Evolutionary conservation across 306 rosid species (phyloP), one percentile per base, ranked within the genome.

Genomic region (Vigna trinervia): DNA sequence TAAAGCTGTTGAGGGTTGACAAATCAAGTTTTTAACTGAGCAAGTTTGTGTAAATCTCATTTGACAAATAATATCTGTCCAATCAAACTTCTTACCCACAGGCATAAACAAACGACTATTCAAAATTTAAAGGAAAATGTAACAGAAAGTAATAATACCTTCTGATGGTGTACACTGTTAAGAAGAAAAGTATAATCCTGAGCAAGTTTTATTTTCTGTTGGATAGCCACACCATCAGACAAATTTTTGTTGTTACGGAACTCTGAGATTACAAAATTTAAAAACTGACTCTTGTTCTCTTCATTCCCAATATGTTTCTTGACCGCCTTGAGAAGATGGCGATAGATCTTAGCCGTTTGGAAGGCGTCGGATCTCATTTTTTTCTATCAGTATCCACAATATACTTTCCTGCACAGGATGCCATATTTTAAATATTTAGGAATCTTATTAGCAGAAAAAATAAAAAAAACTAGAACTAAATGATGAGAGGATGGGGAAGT

Each of bases 121-220:
- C 15, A 8, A 38, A 60, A 2, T 58, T 23, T 15, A n/a, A 32
- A 56, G 20, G 34, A 7, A 77, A 75, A 62, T 46, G 41, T 58
- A 63, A 39, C 28, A 56, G 64, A 60, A 59, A 41, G 12, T 41
- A 41, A 41, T 14, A 75, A 47, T 85, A 78, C 99, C 97, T 92
- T 82, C 62, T 92, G 97, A 85, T 89, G 90, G 78, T 95, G 97
- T 56, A 95, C 96, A n/a, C 89, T 80, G 62, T 91, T 92, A 59
- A 92, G 97, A 47, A 90, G 80, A 77, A 53, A 68, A 63, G 97
- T 83, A 78, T 92, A 95, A 75, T 92, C 92, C 3, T 14, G 83
- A 6, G 97, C 97, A 59, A 95, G 93, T 84, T 91, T 90, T 17
- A 95, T 76, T 84, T 83, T 89, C 54, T 87, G 94, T 78, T 74